A percentile compares a stretch with the other conserved stretches of the same genome.
phyloP scores from a whole-genome alignment of 306 rosid genomes.

The Sicyos baderoa region DNA sequence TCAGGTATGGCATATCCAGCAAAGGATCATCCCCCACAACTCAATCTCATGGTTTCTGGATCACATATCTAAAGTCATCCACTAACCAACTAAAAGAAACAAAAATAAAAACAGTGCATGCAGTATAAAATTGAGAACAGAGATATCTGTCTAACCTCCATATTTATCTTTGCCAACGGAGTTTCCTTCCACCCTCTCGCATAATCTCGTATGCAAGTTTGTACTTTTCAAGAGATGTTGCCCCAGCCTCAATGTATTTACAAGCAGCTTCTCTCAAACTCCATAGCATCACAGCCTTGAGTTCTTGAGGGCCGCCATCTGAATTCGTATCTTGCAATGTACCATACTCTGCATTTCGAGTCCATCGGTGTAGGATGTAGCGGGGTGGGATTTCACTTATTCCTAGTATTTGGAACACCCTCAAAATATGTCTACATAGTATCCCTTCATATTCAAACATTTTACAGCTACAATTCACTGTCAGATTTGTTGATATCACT shows the following conservation, averaged over 20 bases:
- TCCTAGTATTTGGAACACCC: conserved; percentile 81
- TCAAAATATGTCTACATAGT: conserved; percentile 72
- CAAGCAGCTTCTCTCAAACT: conserved; percentile 90
- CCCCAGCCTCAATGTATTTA: conserved; percentile 82
- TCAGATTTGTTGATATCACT: conserved; percentile 44
- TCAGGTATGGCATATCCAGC: neutral
- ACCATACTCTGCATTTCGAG: conserved; percentile 77
- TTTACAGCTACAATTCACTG: conserved; percentile 66
- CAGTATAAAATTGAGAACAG: conserved; percentile 16
- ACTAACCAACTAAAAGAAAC: neutral
- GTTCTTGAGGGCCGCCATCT: conserved; percentile 63
- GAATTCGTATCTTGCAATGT: conserved; percentile 57
- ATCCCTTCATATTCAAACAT: conserved; percentile 95
- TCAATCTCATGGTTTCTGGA: conserved; percentile 2
- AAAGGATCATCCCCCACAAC: conserved; percentile 1
- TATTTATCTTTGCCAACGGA: conserved; percentile 71
- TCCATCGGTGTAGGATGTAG: conserved; percentile 85
- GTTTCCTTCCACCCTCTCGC: conserved; percentile 84
- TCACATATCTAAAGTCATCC: conserved; percentile 3
- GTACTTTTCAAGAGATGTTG: conserved; percentile 72
- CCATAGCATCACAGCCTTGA: conserved; percentile 75
- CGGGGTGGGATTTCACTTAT: conserved; percentile 73
- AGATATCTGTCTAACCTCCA: conserved; percentile 6
- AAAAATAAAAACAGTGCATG: conserved; percentile 8
- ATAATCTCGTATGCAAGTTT: conserved; percentile 83